A percentile compares a stretch with the other conserved stretches of the same genome.
phyloP scores from a whole-genome alignment of 495 filamentous ascomycete species.

The Neurospora sp. region DNA sequence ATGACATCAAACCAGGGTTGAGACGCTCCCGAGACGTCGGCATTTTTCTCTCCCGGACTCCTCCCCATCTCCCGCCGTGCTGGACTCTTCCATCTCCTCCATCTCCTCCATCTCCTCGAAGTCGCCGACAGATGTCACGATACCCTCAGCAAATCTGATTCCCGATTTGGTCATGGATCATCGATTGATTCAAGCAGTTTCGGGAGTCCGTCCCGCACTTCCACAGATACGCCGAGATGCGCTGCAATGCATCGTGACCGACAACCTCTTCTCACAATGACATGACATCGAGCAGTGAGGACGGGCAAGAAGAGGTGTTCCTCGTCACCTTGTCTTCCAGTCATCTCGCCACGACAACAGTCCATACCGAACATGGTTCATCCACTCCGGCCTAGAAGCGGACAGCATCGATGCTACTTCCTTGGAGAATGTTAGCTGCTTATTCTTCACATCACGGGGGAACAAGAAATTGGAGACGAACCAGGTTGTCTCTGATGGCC shows the following conservation, averaged over 20 bases:
- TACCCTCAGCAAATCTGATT: not conserved
- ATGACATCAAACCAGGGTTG: constrained; percentile 19
- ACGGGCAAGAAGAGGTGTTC: not conserved
- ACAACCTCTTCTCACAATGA: not conserved
- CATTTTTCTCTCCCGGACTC: not conserved
- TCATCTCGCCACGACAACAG: constrained; percentile 7
- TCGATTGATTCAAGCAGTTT: not conserved
- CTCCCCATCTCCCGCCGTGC: not conserved
- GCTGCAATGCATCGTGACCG: not conserved
- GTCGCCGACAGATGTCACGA: not conserved
- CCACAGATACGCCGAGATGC: not conserved
- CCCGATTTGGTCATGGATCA: not conserved
- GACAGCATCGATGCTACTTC: not conserved
- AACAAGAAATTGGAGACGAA: not conserved
- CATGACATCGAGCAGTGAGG: not conserved
- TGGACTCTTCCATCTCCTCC: not conserved
- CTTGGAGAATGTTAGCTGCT: not conserved
- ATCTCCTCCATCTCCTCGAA: not conserved
- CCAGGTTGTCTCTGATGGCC: constrained; percentile 6
- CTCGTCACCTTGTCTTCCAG: not conserved
- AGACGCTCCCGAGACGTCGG: constrained; percentile 21
- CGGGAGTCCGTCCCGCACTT: not conserved
- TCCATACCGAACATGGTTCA: constrained; percentile 2
- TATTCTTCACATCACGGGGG: not conserved
- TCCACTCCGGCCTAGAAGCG: constrained; percentile 6